Percentiles rank a stretch among this genome's conserved stretches.
Conservation (phyloP, 257 asterid species). For the Solanum chilense region DNA sequence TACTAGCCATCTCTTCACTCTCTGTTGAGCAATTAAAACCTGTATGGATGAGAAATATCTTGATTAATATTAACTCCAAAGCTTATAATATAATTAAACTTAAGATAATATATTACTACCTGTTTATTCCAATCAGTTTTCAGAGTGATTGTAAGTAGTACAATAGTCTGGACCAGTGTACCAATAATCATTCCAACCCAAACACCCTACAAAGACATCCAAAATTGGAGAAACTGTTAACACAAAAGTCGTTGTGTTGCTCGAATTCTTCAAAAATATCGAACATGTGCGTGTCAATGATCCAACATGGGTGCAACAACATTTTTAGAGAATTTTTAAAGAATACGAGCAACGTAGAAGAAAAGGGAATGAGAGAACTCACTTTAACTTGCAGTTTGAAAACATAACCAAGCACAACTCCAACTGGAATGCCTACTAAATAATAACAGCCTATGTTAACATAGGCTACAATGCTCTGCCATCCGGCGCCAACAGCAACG, state of each 20-base stretch:
- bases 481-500: slow-evolving; percentile 40
- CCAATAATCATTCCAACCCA: slow-evolving; percentile 50
- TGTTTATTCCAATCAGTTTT: slow-evolving; percentile 43
- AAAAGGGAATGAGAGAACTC: not conserved
- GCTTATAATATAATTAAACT: not conserved
- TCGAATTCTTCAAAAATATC: not conserved
- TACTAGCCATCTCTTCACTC: slow-evolving; percentile 24
- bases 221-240: not conserved
- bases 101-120: not conserved
- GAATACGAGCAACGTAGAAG: not conserved
- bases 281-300: not conserved
- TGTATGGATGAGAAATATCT: not conserved
- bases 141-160: slow-evolving; percentile 26
- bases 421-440: slow-evolving; percentile 31
- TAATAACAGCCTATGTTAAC: slow-evolving; percentile 34
- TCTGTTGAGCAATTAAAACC: slow-evolving; percentile 21
- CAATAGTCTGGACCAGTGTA: slow-evolving; percentile 22
- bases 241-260: not conserved
- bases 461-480: slow-evolving; percentile 39
- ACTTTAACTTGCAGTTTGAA: slow-evolving; percentile 27
- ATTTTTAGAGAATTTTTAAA: not conserved
- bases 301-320: not conserved
- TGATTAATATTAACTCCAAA: not conserved
- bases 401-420: slow-evolving; percentile 24
- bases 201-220: slow-evolving; percentile 23